Evolutionary conservation across 2,329 filamentous ascomycete genomes (phyloP).

Genomic region (Pyrenophora teres): DNA sequence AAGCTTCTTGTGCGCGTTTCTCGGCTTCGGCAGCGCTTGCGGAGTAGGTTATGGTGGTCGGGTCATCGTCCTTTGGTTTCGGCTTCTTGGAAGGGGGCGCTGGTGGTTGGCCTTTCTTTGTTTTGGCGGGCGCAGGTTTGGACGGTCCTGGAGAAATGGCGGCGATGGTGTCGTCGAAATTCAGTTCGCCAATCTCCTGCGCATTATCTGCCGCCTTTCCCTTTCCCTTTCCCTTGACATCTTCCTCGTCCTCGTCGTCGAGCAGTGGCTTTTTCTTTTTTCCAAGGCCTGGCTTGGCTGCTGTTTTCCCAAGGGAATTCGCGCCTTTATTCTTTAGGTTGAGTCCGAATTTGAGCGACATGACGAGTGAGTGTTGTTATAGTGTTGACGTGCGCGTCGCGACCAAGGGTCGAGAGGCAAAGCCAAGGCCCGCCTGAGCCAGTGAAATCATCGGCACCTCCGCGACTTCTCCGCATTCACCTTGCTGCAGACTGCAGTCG

Average conservation of each 20-base stretch:
- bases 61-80: conserved; percentile 38
- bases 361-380: conserved; percentile 25
- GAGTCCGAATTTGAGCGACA: conserved; percentile 61
- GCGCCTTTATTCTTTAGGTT: conserved; percentile 62
- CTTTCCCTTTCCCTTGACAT: conserved; percentile 44
- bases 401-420: conserved; percentile 4
- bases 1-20: conserved; percentile 67
- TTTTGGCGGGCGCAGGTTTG: conserved; percentile 38
- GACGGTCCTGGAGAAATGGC: conserved; percentile 23
- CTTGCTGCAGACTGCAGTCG: conserved; percentile 3
- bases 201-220: conserved; percentile 46
- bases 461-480: conserved; percentile 29
- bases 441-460: conserved; percentile 34
- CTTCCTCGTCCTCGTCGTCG: conserved; percentile 63
- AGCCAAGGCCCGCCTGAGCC: conserved; percentile 32
- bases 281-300: conserved; percentile 25
- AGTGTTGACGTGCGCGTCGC: conserved; percentile 1
- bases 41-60: conserved; percentile 62
- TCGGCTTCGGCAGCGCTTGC: conserved; percentile 67
- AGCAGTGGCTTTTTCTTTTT: conserved; percentile 51
- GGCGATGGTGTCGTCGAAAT: conserved; percentile 59
- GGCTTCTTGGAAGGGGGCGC: conserved; percentile 48
- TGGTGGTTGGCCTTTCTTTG: conserved; percentile 43
- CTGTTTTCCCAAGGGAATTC: conserved; percentile 20
- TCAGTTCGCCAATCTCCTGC: conserved; percentile 62